Evolutionary conservation across 176 grass and related monocot species (phyloP), one percentile per base, ranked within the genome.

Genomic region (Juncus inflexus): DNA sequence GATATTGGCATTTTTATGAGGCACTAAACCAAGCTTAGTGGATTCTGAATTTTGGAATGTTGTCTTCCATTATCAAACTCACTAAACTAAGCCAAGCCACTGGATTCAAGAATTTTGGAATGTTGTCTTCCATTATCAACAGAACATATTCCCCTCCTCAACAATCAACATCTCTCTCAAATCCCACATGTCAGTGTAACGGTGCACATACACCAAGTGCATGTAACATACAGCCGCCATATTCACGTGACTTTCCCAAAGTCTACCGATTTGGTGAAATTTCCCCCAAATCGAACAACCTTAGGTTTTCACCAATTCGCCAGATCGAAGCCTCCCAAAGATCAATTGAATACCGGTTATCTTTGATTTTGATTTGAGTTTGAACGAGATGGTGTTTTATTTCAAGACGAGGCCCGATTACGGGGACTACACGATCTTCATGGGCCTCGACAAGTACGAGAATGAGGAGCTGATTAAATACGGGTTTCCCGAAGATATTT

Each of bases 401-500:
- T 97, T 97, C 82, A 97, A 91, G 77, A 81, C 55, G 16, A 87
- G 87, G 47, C 92, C 87, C n/a, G 92, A 91, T 61, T 77, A 64
- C 43, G 87, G 92, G 7, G 92, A 96, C 62, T 91, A 81, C 82
- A 86, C 87, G 79, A 89, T 96, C 77, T 96, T 96, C 74, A 96
- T 91, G 92, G 87, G 87, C 12, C 63, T 96, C 5, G 92, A 91
- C 84, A 91, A 91, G 71, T 52, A 76, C 57, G 87, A 96, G 79
- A 96, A 96, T 79, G 85, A 96, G 79, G 92, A 96, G 74, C 82
- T 97, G 35, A 97, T 97, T 73, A 89, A 86, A 70, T 91, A 89
- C 57, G 92, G 92, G 9, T 91, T 97, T 70, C 87, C 87, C 0
- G 92, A 91, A 74, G 92, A 97, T 64, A 86, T 91, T 66, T 97